Percentiles rank a stretch among this genome's conserved stretches.
Conservation (phyloP, 2,329 filamentous ascomycete species). For the Verticillium longisporum region DNA sequence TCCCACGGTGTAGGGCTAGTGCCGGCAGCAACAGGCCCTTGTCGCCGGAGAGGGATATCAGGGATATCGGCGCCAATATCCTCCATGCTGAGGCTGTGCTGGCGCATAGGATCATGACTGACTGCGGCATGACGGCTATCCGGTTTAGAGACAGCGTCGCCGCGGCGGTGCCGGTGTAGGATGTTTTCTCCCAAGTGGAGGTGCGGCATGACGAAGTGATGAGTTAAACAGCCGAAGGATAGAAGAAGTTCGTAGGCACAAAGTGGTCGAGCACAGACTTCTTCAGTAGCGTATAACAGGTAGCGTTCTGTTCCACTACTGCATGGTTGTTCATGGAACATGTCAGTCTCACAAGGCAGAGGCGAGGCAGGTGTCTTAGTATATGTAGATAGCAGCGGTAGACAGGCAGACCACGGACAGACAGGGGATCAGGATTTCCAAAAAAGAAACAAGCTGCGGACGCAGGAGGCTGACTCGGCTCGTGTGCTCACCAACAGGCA, state of each 20-base stretch:
- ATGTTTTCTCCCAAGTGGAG: not conserved
- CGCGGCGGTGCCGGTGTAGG: not conserved
- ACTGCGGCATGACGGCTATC: not conserved
- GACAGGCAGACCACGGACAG: not conserved
- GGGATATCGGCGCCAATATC: constrained; percentile 13
- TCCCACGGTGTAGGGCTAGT: constrained; percentile 2
- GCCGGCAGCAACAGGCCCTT: not conserved
- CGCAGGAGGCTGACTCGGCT: not conserved
- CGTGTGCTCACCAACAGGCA: not conserved
- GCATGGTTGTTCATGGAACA: not conserved
- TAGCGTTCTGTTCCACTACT: not conserved
- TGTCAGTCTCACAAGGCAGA: not conserved
- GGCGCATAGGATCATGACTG: not conserved
- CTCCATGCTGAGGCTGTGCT: not conserved
- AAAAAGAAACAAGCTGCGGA: not conserved
- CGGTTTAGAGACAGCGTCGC: not conserved
- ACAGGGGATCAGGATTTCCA: not conserved
- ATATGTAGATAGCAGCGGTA: not conserved
- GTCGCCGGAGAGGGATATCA: constrained; percentile 15
- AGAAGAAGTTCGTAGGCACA: not conserved
- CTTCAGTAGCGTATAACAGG: not conserved
- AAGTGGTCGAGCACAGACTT: not conserved
- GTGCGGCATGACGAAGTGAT: not conserved
- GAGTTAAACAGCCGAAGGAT: not conserved
- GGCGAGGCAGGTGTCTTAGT: not conserved